phyloP scores from a whole-genome alignment of 1,139 yeast species.

The Lodderomyces elongisporus region DNA sequence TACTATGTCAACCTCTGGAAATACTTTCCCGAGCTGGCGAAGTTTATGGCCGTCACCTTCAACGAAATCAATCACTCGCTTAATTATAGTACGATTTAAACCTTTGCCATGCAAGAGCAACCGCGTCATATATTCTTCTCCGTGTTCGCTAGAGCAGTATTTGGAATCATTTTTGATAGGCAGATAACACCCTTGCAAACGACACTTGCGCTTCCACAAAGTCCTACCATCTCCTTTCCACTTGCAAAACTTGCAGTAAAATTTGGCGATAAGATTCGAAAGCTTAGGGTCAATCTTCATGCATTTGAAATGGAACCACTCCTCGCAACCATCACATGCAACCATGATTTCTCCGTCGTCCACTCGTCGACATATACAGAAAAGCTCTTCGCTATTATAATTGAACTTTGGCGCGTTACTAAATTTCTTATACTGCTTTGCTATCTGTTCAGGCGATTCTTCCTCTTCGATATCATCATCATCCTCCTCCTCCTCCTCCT shows the following conservation, averaged over 20 bases:
- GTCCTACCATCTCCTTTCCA: conserved; percentile 43
- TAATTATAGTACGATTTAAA: conserved; percentile 13
- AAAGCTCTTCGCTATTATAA: conserved; percentile 57
- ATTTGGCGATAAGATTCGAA: conserved; percentile 57
- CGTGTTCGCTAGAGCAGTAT: conserved; percentile 76
- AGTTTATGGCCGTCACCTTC: conserved; percentile 10
- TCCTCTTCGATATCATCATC: too few relatives aligned
- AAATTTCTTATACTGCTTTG: conserved; percentile 43
- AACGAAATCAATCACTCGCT: conserved; percentile 13
- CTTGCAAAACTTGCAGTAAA: conserved; percentile 72
- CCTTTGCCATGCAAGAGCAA: conserved; percentile 15
- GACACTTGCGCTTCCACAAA: conserved; percentile 73
- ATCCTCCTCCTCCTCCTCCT: too few relatives aligned
- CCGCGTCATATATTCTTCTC: conserved; percentile 46
- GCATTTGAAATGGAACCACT: conserved; percentile 88
- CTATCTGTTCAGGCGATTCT: conserved; percentile 36
- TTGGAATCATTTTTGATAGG: conserved; percentile 57
- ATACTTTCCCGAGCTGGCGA: conserved; percentile 23
- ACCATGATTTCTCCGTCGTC: conserved; percentile 79
- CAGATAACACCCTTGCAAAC: conserved; percentile 52
- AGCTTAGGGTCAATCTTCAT: conserved; percentile 54
- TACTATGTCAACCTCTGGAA: conserved; percentile 40
- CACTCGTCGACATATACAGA: conserved; percentile 73
- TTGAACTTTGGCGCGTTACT: conserved; percentile 40
- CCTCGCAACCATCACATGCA: conserved; percentile 92